phyloP scores from a whole-genome alignment of 164 flowering plant species.

The Vitis cinerea region DNA sequence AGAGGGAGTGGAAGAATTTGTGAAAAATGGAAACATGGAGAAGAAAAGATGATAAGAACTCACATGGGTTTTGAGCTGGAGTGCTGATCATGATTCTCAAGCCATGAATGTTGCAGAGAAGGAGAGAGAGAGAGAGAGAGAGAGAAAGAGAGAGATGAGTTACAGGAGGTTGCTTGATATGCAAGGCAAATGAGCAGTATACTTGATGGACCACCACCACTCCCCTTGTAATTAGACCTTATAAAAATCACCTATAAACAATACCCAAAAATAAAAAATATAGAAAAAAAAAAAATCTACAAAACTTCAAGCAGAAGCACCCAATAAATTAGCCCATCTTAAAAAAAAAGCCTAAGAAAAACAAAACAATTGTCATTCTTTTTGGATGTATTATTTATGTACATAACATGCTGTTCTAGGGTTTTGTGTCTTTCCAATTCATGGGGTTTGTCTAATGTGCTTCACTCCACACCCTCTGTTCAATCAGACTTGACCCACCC shows the following conservation, averaged over 20 bases:
- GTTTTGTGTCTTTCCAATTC: constrained; percentile 1
- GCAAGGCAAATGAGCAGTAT: constrained; percentile 79
- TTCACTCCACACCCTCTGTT: constrained; percentile 6
- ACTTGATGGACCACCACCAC: constrained; percentile 81
- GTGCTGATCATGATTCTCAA: constrained; percentile 75
- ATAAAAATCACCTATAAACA: constrained; percentile 6
- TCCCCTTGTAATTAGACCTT: constrained; percentile 10
- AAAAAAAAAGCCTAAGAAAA: background rate
- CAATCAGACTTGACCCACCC: background rate
- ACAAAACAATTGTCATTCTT: background rate
- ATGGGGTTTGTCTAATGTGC: background rate
- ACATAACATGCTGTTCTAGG: too few species aligned
- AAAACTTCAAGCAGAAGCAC: constrained; percentile 33
- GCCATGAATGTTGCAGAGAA: constrained; percentile 61
- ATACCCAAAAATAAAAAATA: background rate
- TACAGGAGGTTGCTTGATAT: constrained; percentile 69
- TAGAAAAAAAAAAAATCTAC: background rate
- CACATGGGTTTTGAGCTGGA: constrained; percentile 83
- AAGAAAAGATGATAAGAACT: constrained; percentile 40
- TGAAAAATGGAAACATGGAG: background rate
- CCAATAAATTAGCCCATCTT: constrained; percentile 7
- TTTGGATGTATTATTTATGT: background rate
- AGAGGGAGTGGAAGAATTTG: constrained; percentile 1
- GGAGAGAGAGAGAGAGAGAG: constrained; percentile 37
- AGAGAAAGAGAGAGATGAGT: constrained; percentile 37